Conservation (phyloP, 164 flowering plant species). For the Akebia trifoliata region DNA sequence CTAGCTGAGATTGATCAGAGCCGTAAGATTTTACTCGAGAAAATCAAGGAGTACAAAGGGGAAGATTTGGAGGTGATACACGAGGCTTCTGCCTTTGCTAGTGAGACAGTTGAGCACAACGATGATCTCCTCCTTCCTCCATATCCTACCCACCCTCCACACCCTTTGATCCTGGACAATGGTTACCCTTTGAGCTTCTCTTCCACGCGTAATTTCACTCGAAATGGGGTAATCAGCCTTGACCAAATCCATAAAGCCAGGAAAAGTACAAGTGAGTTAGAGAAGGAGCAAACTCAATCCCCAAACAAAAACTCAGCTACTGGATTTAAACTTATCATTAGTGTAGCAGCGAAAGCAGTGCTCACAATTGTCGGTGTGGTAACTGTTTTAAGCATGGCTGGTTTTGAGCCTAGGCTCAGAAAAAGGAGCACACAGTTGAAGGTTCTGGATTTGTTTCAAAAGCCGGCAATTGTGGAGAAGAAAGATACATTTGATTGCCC, state of each 20-base stretch:
- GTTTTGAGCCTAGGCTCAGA: constrained; percentile 47
- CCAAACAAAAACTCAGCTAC: constrained; percentile 21
- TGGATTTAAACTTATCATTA: constrained; percentile 35
- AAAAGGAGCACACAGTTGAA: constrained; percentile 33
- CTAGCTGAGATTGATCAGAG: constrained; percentile 75
- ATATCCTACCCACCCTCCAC: constrained; percentile 62
- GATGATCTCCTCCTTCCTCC: constrained; percentile 89
- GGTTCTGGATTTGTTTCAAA: constrained; percentile 28
- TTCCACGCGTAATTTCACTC: constrained; percentile 21
- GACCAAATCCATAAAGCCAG: constrained; percentile 25
- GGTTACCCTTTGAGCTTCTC: constrained; percentile 33
- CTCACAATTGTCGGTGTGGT: constrained; percentile 64
- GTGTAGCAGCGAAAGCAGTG: constrained; percentile 49
- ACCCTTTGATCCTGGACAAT: constrained; percentile 34
- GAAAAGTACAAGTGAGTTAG: constrained; percentile 15
- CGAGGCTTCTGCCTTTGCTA: constrained; percentile 78
- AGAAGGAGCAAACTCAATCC: constrained; percentile 15
- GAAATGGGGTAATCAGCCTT: constrained; percentile 29
- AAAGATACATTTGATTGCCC: constrained; percentile 45
- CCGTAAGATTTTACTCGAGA: constrained; percentile 60
- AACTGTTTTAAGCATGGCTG: constrained; percentile 56
- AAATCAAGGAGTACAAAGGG: constrained; percentile 80
- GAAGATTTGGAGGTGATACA: constrained; percentile 73
- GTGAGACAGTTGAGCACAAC: constrained; percentile 64
- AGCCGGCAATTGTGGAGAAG: constrained; percentile 24